Percentiles rank a stretch among this genome's conserved stretches.
These are phyloP conservation scores for Nemania diffusa DNA, from an alignment of 2,329 filamentous ascomycete species.

Conservation along the genomic window DNA sequence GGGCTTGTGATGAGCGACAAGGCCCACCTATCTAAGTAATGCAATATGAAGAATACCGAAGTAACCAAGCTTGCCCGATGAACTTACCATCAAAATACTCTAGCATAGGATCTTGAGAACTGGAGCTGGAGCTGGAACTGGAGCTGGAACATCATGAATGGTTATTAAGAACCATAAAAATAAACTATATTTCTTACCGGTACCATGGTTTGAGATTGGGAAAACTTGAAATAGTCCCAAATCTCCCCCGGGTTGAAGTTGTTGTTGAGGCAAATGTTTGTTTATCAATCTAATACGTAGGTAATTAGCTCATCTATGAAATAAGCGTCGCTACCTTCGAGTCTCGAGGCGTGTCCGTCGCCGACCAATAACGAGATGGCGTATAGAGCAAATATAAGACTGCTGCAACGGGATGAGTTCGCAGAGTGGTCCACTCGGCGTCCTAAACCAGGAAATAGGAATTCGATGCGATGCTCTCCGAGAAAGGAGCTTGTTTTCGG, in stretches of 20 bases:
- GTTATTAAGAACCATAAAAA: neutral
- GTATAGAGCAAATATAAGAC: too few species aligned
- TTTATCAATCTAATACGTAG: neutral
- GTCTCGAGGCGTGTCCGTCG: too few species aligned
- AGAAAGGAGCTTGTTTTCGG: constrained; percentile 7
- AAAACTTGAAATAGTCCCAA: neutral
- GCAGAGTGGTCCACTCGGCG: constrained; percentile 1
- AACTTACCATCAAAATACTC: neutral
- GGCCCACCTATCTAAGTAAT: neutral
- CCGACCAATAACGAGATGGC: neutral
- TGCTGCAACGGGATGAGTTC: neutral
- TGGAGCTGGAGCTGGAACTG: too few species aligned
- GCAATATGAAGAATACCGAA: neutral
- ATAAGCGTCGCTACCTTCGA: too few species aligned
- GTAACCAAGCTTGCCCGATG: neutral
- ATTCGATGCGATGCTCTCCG: constrained; percentile 6
- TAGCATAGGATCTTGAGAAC: neutral
- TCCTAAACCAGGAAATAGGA: neutral
- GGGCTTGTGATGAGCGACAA: constrained; percentile 23
- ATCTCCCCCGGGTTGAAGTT: neutral
- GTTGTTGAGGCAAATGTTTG: neutral
- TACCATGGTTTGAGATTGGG: neutral
- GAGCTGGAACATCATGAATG: neutral
- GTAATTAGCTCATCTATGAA: too few species aligned
- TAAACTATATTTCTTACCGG: too few species aligned